Base-by-base conservation (phyloP, 2,329 filamentous ascomycete genomes). In the Penicillium hordei region DNA sequence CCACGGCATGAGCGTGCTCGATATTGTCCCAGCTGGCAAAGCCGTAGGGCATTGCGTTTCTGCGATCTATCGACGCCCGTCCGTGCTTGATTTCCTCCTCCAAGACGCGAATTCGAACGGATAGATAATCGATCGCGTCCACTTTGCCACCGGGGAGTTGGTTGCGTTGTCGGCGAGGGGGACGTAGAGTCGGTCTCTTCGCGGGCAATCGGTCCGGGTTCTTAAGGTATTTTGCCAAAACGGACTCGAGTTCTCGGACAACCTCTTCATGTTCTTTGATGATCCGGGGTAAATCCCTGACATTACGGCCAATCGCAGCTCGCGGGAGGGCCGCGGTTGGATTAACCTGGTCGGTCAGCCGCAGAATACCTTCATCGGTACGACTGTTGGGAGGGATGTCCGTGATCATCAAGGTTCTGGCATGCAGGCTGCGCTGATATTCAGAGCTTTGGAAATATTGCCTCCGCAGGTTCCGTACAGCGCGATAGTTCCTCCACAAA, bases 11-110 rank as follows among this genome's bases (percentile, higher is more conserved):
- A 0, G 94, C 91, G 66, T 96, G 90, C 57, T 87, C 83, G 55
- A 99, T 95, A 42, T 88, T 88, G 42, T 93, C 87, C 77, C 94
- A 99, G 67, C 91, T 97, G 9, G 93, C 93, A 72, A 99, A 99
- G 0, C 94, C 94, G 70, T 93, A 99, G 0, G 91, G 83, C 83
- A 96, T 89, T 17, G 93, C 89, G 71, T 93, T 91, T 49, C 93
- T 87, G 72, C 88, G 91, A 75, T 97, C 93, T 8, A 99, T 87
- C 1, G 86, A 87, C 39, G 86, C 83, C 13, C 94, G 86, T 1
- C 93, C 89, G 61, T 94, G 86, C 70, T 89, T 91, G 75, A 99
- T 92, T 70, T 95, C 86, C 12, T 86, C 75, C 72, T 97, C 93
- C 36, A 99, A 82, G 48, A 88, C 83, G 65, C 87, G 86, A 70